Evolutionary conservation across 306 rosid genomes (phyloP), one percentile per base, ranked within the genome.

Genomic region (Citrullus amarus): DNA sequence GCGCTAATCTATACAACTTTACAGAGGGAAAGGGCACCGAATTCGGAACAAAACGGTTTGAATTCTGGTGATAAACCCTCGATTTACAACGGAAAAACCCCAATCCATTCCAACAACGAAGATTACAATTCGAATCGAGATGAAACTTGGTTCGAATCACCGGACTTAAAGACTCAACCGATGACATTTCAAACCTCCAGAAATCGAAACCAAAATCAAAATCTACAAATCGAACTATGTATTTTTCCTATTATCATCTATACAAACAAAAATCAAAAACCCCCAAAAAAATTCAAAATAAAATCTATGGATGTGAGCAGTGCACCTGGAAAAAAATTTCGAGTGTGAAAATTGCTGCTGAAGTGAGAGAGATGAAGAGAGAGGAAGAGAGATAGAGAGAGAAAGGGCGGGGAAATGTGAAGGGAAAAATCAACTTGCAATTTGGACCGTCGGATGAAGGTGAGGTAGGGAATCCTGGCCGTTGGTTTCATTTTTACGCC

Each of bases 161-260:
- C 3, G 93, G 91, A 48, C 86, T 87, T 61, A 88, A 78, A 81
- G 86, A 80, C 57, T 93, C 98, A 44, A 91, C 78, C 69, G 93
- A 79, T 77, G 87, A 76, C 98, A 93, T 93, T 74, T 53, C 85
- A 77, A 71, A 80, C 68, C 78, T 79, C 79, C 58, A 77, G 59
- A 66, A 79, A 59, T 14, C 32, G 73, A 78, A 78, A 65, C 41
- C 80, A 22, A n/a, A 83, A 73, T 86, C 71, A 54, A 55, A 67
- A 51, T 63, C 73, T 36, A 30, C 65, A 18, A 65, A 72, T 41
- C 20, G 41, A 50, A 30, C 54, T 8, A 30, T 30, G 9, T 8
- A 38, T 44, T 70, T 71, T 59, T 56, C 38, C 57, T 34, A 60
- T 67, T 57, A 9, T 41, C 28, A 12, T 15, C 28, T 30, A 32